phyloP scores from a whole-genome alignment of 192 early-diverging fungal species.

The Backusella luteola region DNA sequence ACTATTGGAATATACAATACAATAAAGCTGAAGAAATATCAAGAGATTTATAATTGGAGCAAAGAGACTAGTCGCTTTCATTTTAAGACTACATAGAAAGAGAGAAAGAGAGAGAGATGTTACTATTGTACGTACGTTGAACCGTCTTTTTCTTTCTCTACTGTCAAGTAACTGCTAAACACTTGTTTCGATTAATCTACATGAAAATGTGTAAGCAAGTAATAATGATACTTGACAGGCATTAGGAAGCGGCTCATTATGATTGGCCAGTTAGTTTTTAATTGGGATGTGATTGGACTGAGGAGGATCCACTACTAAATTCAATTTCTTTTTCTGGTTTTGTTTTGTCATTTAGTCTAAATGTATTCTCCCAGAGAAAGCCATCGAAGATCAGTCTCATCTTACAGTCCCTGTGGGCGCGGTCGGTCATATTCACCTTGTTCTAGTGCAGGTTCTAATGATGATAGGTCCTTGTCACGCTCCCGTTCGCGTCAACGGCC shows the following conservation, averaged over 20 bases:
- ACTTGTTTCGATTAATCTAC: no score
- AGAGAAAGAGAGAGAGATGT: no score
- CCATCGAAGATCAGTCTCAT: neutral
- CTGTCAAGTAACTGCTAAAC: no score
- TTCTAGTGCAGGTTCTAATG: neutral
- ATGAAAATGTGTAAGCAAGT: neutral
- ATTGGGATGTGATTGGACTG: no score
- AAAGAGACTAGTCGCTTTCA: no score
- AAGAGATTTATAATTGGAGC: no score
- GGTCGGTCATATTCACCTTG: neutral
- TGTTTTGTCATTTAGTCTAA: neutral
- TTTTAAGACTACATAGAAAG: no score
- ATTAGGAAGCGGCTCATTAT: no score
- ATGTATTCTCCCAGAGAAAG: neutral
- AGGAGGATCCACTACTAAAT: neutral
- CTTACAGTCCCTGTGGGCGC: neutral
- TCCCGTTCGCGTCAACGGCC: constrained; percentile 15
- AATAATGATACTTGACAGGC: neutral
- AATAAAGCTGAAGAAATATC: no score
- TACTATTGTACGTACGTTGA: no score
- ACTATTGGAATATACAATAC: no score
- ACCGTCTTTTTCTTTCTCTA: no score
- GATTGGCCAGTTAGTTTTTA: neutral
- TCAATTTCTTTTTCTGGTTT: neutral
- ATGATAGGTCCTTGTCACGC: neutral